A percentile compares a stretch with the other conserved stretches of the same genome.
phyloP scores from a whole-genome alignment of 805 yeast genomes.

The Lipomyces orientalis region DNA sequence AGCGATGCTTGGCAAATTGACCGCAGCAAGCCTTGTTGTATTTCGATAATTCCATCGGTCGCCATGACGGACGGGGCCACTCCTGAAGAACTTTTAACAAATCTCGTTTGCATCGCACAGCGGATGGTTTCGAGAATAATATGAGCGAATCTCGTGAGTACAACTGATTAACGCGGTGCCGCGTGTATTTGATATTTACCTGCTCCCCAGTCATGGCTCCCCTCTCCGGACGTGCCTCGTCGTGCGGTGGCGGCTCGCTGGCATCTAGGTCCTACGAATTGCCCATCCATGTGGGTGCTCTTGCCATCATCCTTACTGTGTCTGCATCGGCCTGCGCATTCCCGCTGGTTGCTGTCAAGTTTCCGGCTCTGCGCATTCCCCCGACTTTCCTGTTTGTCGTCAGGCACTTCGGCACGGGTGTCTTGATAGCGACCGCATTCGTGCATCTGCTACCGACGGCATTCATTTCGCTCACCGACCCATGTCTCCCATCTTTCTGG shows the following conservation, averaged over 20 bases:
- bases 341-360: slow-evolving; percentile 19
- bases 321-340: slow-evolving; percentile 13
- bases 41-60: not conserved
- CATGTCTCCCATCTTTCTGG: slow-evolving; percentile 62
- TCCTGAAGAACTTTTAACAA: not conserved
- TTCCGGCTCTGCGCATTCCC: slow-evolving; percentile 16
- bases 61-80: not conserved
- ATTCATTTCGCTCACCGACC: slow-evolving; percentile 56
- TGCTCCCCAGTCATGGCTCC: not conserved
- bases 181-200: not conserved
- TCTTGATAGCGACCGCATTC: slow-evolving; percentile 78
- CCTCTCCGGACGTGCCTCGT: not conserved
- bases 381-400: slow-evolving; percentile 51
- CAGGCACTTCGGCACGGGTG: slow-evolving; percentile 81
- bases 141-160: not conserved
- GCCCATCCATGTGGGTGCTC: slow-evolving; percentile 22
- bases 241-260: not conserved
- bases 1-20: not conserved
- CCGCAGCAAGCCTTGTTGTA: not conserved
- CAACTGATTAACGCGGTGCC: not conserved
- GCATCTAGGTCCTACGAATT: slow-evolving; percentile 5
- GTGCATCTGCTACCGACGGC: slow-evolving; percentile 76
- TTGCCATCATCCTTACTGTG: slow-evolving; percentile 19
- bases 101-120: not conserved
- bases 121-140: not conserved